Conservation (phyloP, 2,329 filamentous ascomycete genomes). For the Ophiostoma novo-ulmi region DNA sequence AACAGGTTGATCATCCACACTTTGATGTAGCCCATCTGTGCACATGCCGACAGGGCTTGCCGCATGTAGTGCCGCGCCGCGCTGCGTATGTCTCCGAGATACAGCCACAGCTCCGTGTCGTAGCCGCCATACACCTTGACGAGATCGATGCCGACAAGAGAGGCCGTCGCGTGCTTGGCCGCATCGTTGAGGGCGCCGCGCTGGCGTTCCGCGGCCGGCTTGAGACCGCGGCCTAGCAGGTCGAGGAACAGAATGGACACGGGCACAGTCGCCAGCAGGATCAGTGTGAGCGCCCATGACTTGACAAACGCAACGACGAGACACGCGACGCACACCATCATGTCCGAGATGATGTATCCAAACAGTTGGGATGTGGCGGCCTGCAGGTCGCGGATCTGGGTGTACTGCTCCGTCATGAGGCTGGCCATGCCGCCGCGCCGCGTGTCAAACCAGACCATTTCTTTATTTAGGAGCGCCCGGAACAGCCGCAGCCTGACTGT, state of each 20-base stretch:
- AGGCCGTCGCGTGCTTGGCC: conserved; percentile 64
- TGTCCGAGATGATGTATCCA: conserved; percentile 61
- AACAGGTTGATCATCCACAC: conserved; percentile 76
- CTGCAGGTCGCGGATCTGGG: conserved; percentile 79
- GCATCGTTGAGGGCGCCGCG: conserved; percentile 62
- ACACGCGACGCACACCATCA: conserved; percentile 60
- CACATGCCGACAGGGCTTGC: conserved; percentile 50
- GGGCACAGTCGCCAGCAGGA: conserved; percentile 69
- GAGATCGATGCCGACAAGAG: conserved; percentile 69
- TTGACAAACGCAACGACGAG: conserved; percentile 68
- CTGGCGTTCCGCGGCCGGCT: conserved; percentile 63
- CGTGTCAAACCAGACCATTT: conserved; percentile 78
- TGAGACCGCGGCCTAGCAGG: conserved; percentile 56
- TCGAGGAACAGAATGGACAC: conserved; percentile 57
- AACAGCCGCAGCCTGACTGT: conserved; percentile 63
- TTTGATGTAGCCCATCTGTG: conserved; percentile 66
- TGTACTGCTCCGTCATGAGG: conserved; percentile 66
- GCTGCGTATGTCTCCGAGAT: conserved; percentile 41
- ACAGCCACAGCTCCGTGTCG: conserved; percentile 62
- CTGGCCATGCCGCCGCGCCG: conserved; percentile 66
- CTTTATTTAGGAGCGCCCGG: conserved; percentile 60
- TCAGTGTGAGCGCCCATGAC: conserved; percentile 78
- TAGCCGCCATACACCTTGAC: conserved; percentile 84
- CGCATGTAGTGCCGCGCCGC: conserved; percentile 50
- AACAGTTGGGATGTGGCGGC: conserved; percentile 73